A percentile compares a stretch with the other conserved stretches of the same genome.
Evolutionary conservation across 2,329 filamentous ascomycete genomes (phyloP).

Genomic region (Hymenoscyphus occultus): DNA sequence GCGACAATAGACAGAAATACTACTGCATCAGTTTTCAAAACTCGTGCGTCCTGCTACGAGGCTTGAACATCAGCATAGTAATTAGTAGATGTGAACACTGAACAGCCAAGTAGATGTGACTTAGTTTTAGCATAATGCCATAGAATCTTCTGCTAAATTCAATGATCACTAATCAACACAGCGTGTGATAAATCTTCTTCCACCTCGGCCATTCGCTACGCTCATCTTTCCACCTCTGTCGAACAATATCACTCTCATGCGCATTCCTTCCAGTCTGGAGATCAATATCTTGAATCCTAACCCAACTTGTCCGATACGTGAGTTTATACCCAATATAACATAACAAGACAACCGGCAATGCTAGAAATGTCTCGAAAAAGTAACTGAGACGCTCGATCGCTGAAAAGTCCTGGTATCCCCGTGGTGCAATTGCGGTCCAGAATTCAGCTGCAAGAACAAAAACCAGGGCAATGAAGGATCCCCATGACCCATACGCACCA

Average conservation of each 20-base stretch:
- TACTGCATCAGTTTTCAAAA: no score
- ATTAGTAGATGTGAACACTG: neutral
- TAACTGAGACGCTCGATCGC: slow-evolving; percentile 51
- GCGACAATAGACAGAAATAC: no score
- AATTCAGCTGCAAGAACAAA: slow-evolving; percentile 47
- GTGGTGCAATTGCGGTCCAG: slow-evolving; percentile 78
- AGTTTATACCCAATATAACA: slow-evolving; percentile 79
- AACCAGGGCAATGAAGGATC: slow-evolving; percentile 57
- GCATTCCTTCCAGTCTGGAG: slow-evolving; percentile 81
- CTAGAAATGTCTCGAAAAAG: slow-evolving; percentile 74
- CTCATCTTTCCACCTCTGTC: slow-evolving; percentile 77
- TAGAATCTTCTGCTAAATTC: neutral
- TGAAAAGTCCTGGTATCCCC: slow-evolving; percentile 50
- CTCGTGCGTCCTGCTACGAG: no score
- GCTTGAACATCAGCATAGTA: no score
- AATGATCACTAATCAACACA: slow-evolving; percentile 53
- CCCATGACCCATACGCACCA: slow-evolving; percentile 59
- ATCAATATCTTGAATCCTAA: slow-evolving; percentile 74
- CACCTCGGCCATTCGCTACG: slow-evolving; percentile 66
- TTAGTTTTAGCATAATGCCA: neutral
- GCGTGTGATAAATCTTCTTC: slow-evolving; percentile 71
- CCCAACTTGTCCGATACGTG: slow-evolving; percentile 64
- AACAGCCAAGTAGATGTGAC: neutral
- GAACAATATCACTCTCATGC: slow-evolving; percentile 72
- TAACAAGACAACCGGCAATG: slow-evolving; percentile 62